Conservation (phyloP, 2,329 filamentous ascomycete genomes). For the Plenodomus lindquistii region DNA sequence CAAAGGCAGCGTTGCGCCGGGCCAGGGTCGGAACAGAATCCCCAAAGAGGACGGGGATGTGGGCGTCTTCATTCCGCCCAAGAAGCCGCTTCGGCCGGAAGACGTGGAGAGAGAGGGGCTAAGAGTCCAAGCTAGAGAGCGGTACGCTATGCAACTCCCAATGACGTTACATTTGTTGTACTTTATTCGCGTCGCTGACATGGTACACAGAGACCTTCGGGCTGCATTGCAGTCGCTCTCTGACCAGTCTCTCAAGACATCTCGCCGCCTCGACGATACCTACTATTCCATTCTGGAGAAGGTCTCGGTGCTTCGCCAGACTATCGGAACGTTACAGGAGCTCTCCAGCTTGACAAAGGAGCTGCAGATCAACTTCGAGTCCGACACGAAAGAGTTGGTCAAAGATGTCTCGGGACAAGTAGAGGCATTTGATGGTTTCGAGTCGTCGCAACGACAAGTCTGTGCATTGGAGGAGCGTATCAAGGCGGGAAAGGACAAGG, state of each 20-base stretch:
- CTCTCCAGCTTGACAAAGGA: conserved; percentile 65
- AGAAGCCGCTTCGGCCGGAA: conserved; percentile 40
- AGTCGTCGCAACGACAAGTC: conserved; percentile 67
- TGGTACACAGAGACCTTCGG: conserved; percentile 42
- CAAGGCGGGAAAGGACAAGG: conserved; percentile 61
- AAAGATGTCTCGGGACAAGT: conserved; percentile 65
- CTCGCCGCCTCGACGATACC: conserved; percentile 69
- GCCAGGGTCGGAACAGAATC: conserved; percentile 10
- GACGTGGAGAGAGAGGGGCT: conserved; percentile 46
- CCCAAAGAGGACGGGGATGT: conserved; percentile 10
- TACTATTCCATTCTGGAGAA: conserved; percentile 76
- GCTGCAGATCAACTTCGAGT: conserved; percentile 62
- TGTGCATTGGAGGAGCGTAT: conserved; percentile 65
- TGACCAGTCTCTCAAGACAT: conserved; percentile 64
- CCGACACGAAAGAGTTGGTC: conserved; percentile 62
- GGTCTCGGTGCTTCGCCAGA: conserved; percentile 65
- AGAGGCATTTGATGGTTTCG: conserved; percentile 63
- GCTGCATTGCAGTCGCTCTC: conserved; percentile 53
- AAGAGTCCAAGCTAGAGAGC: conserved; percentile 42
- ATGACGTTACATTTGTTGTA: background rate
- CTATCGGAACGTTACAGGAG: conserved; percentile 66
- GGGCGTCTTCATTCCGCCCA: conserved; percentile 19
- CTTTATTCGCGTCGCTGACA: conserved; percentile 16
- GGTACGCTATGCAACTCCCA: conserved; percentile 22
- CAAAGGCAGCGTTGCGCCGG: conserved; percentile 29